phyloP scores from a whole-genome alignment of 2,329 filamentous ascomycete species.

The Amauroascus niger region DNA sequence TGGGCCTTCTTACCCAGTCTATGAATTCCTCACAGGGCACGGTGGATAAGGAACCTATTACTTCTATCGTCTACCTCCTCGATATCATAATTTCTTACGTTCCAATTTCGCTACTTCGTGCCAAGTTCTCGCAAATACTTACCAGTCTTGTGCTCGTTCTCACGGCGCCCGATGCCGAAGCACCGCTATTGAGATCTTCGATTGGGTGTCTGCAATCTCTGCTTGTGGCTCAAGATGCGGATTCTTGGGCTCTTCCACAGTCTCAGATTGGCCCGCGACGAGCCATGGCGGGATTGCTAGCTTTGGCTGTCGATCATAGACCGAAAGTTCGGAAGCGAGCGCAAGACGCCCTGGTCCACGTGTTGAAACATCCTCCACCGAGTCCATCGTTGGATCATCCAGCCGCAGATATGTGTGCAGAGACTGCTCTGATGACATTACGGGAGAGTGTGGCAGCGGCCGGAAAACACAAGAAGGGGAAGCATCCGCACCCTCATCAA shows the following conservation, averaged over 20 bases:
- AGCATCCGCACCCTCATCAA: slow-evolving; percentile 39
- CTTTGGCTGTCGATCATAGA: slow-evolving; percentile 71
- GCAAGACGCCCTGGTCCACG: slow-evolving; percentile 74
- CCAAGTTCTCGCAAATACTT: slow-evolving; percentile 92
- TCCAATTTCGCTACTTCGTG: slow-evolving; percentile 75
- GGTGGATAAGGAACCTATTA: slow-evolving; percentile 70
- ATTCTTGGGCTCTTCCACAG: slow-evolving; percentile 78
- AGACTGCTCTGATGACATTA: slow-evolving; percentile 73
- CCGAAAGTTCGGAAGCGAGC: slow-evolving; percentile 92
- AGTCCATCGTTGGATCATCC: slow-evolving; percentile 91
- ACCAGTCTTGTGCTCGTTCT: slow-evolving; percentile 75
- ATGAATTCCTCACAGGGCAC: slow-evolving; percentile 52
- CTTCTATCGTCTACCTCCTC: slow-evolving; percentile 87
- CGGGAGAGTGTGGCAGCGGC: slow-evolving; percentile 59
- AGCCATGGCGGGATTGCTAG: slow-evolving; percentile 76
- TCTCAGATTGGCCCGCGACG: slow-evolving; percentile 75
- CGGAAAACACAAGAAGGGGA: slow-evolving; percentile 56
- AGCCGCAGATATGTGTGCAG: slow-evolving; percentile 90
- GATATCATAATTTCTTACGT: slow-evolving; percentile 81
- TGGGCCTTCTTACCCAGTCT: slow-evolving; percentile 75
- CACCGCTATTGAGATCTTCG: slow-evolving; percentile 72
- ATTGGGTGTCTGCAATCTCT: slow-evolving; percentile 93
- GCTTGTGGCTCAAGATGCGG: slow-evolving; percentile 74
- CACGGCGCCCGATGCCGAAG: slow-evolving; percentile 69
- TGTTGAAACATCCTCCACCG: slow-evolving; percentile 76